Evolutionary conservation across 768 basidiomycete genomes (phyloP), one percentile per base, ranked within the genome.

Genomic region (Lactifluus pinguis): DNA sequence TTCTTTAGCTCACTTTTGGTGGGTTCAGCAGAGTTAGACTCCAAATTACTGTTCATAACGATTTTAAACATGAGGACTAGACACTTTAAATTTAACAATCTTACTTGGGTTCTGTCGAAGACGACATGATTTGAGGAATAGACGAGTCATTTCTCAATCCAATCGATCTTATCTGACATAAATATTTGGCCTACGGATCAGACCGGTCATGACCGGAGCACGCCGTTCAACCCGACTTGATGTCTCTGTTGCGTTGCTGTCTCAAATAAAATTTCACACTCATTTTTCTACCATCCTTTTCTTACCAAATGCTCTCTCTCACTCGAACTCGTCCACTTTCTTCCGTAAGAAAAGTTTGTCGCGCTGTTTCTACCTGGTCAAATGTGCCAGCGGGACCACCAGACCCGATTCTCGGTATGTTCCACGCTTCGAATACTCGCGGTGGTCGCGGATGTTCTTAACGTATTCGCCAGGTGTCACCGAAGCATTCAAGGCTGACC

Each of bases 401-500:
- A 29, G 93, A 95, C 72, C 84, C 93, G 53, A 95, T 95, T 76
- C 86, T 95, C 58, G 93, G 92, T 92, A 56, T 58, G 79, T 71
- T 59, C 58, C 64, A n/a, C 34, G 21, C 25, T 44, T 48, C 32
- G 53, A 51, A 61, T 49, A 44, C 32, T 50, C 49, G n/a, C 51
- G 29, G 25, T 21, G 17, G 17, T 56, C 44, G 49, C n/a, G 30
- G 29, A 34, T 41, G 30, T 45, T 29, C 15, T 17, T 38, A 4
- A 15, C 32, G 30, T 56, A 38, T 36, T 32, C 51, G 2, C n/a
- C 67, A 91, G 89, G 91, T 63, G 81, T 99, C 52, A 88, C 90
- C 32, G 95, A 98, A 71, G 92, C 93, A 32, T 99, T 94, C 84
- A 97, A 95, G 77, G 92, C 92, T 48, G 93, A 98, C 82, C 86